These are phyloP conservation scores for Termitomyces sp. DNA, from an alignment of 768 basidiomycete genomes.

Conservation along the genomic window DNA sequence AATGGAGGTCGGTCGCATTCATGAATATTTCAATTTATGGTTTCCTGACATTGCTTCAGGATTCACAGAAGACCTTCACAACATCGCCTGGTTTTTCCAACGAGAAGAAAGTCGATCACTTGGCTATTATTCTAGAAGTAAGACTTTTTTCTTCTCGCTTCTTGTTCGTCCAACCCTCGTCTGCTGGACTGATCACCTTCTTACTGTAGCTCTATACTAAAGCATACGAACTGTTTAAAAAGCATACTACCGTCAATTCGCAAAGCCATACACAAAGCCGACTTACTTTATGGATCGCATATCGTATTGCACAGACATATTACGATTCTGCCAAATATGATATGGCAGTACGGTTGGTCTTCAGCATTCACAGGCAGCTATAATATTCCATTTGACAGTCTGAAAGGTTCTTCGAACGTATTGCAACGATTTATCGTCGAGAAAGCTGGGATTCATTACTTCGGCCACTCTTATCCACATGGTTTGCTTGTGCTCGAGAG, in stretches of 20 bases:
- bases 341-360: conserved; percentile 76
- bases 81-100: conserved; percentile 74
- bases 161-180: background rate
- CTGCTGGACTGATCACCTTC: background rate
- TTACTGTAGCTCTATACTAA: conserved; percentile 78
- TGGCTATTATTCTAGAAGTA: conserved; percentile 80
- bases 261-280: conserved; percentile 60
- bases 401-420: conserved; percentile 85
- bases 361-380: background rate
- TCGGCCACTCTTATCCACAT: conserved; percentile 65
- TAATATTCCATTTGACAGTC: background rate
- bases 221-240: conserved; percentile 91
- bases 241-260: conserved; percentile 42
- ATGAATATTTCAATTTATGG: background rate
- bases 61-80: conserved; percentile 28
- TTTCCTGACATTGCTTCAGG: conserved; percentile 11
- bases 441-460: conserved; percentile 80
- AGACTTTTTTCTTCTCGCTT: conserved; percentile 5
- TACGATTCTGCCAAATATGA: conserved; percentile 76
- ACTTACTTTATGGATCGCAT: conserved; percentile 86
- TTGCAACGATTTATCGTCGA: conserved; percentile 81
- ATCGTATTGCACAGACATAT: conserved; percentile 86
- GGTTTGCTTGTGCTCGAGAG: conserved; percentile 80
- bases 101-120: conserved; percentile 91
- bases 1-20: conserved; percentile 41